A percentile compares a stretch with the other conserved stretches of the same genome.
phyloP scores from a whole-genome alignment of 2,329 filamentous ascomycete genomes.

The Talaromyces sp. region DNA sequence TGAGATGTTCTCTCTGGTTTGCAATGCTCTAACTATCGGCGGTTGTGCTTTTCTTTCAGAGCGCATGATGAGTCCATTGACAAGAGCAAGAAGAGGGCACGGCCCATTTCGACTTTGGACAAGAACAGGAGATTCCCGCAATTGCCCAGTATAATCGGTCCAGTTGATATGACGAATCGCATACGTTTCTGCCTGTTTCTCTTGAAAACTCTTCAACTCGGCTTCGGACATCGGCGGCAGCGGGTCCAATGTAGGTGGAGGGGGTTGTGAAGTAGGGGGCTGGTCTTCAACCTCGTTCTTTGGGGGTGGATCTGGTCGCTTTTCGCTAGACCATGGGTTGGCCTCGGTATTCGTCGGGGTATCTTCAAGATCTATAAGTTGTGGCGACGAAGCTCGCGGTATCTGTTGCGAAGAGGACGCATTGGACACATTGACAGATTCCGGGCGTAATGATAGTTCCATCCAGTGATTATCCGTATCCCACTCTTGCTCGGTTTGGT shows the following conservation, averaged over 20 bases:
- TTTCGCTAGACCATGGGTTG: constrained; percentile 16
- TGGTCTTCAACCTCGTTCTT: neutral
- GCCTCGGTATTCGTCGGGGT: constrained; percentile 7
- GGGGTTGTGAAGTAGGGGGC: neutral
- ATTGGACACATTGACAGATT: constrained; percentile 9
- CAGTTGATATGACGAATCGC: constrained; percentile 89
- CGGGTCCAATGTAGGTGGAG: neutral
- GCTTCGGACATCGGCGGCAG: constrained; percentile 28
- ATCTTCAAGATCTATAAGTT: constrained; percentile 18
- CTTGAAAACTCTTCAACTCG: constrained; percentile 36
- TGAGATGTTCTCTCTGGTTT: constrained; percentile 81
- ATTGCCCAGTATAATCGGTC: constrained; percentile 66
- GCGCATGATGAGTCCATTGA: constrained; percentile 86
- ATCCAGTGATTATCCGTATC: constrained; percentile 17
- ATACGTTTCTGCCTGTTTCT: constrained; percentile 72
- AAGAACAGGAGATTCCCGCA: constrained; percentile 79
- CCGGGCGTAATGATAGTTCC: constrained; percentile 14
- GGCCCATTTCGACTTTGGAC: constrained; percentile 94
- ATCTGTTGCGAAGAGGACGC: constrained; percentile 6
- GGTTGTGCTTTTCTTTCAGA: constrained; percentile 67
- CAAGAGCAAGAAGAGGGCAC: constrained; percentile 86
- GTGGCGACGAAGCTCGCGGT: neutral
- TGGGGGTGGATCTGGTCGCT: neutral
- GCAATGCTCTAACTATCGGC: constrained; percentile 72
- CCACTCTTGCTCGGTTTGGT: neutral